Evolutionary conservation across 768 basidiomycete genomes (phyloP), one percentile per base, ranked within the genome.

Genomic region (Leccinum olivaceopallidum): DNA sequence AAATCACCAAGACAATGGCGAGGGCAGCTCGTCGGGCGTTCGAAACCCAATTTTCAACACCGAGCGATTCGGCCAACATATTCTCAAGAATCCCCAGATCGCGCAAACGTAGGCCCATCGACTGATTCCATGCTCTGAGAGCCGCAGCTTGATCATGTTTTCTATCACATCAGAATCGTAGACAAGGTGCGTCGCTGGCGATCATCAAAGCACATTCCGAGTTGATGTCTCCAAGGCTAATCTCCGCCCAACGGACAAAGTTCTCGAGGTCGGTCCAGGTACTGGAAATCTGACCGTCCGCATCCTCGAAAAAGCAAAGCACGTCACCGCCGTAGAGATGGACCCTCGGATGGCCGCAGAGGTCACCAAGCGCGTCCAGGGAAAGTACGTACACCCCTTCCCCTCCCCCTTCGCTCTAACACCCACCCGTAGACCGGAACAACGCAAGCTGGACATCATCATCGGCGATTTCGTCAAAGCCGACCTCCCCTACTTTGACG

Each of bases 281-380:
- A 98, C 96, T 8, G 96, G 97, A 65, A 98, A 99, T 73, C 75
- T 98, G 69, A 98, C 97, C 0, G 89, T 97, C 20, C 83, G 90
- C 69, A 99, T 98, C 60, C 78, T 99, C 26, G 93, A 96, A 69
- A 90, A 94, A 74, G 91, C 92, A 57, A 94, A 95, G 73, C 89
- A 90, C 77, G 90, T 93, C 28, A 93, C 92, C 0, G 96, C 95
- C 1, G 87, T 98, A 24, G 97, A 99, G 77, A 93, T 94, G 90
- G 97, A 98, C 72, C 97, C 97, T 65, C 87, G 97, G 16, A 98
- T 98, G 96, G 96, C 97, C 14, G 95, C 95, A 18, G 97, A 98
- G 74, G 84, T 98, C 55, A 90, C 92, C 48, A 99, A 99, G 75
- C 87, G 97, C 53, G 95, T 98, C 9, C 90, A 98, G 82, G 97